A percentile compares a stretch with the other conserved stretches of the same genome.
Evolutionary conservation across 2,329 filamentous ascomycete species (phyloP).

Genomic region (Xylaria polymorpha): DNA sequence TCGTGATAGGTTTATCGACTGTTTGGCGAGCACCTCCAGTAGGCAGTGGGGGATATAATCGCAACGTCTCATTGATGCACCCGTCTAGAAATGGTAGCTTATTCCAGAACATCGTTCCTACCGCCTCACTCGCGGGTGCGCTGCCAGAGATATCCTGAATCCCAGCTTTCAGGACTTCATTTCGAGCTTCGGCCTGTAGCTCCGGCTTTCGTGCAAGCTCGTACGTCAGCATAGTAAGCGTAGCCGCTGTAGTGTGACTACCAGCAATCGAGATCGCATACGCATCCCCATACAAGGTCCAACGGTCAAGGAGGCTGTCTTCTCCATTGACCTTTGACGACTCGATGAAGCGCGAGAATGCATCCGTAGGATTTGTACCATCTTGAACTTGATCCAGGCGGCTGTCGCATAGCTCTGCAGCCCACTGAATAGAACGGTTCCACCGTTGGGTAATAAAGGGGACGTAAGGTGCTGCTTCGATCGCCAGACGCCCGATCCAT

Average conservation of each 20-base stretch:
- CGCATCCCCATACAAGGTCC: slow-evolving; percentile 35
- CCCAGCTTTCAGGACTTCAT: slow-evolving; percentile 12
- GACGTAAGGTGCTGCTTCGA: slow-evolving; percentile 21
- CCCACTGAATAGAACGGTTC: slow-evolving; percentile 27
- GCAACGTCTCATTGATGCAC: slow-evolving; percentile 9
- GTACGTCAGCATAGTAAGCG: slow-evolving; percentile 33
- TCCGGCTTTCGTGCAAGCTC: slow-evolving; percentile 25
- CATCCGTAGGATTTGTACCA: slow-evolving; percentile 1
- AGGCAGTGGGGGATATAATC: slow-evolving; percentile 8
- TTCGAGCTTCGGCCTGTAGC: slow-evolving; percentile 21
- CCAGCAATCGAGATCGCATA: slow-evolving; percentile 33
- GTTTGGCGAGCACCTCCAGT: slow-evolving; percentile 6
- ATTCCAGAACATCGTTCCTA: too few relatives aligned
- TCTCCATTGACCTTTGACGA: slow-evolving; percentile 21
- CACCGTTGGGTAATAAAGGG: slow-evolving; percentile 22
- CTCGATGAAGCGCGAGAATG: slow-evolving; percentile 33
- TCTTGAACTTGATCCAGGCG: not conserved
- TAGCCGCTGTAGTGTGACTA: slow-evolving; percentile 30
- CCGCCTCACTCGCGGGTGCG: too few relatives aligned
- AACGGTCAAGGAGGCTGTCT: slow-evolving; percentile 24
- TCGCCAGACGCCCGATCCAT: slow-evolving; percentile 27
- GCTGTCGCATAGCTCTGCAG: slow-evolving; percentile 27
- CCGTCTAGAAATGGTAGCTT: slow-evolving; percentile 4
- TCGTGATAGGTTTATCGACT: not conserved
- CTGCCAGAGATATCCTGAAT: not conserved